These are phyloP conservation scores for Aspergillus tanneri DNA, from an alignment of 2,329 filamentous ascomycete species.

Conservation along the genomic window DNA sequence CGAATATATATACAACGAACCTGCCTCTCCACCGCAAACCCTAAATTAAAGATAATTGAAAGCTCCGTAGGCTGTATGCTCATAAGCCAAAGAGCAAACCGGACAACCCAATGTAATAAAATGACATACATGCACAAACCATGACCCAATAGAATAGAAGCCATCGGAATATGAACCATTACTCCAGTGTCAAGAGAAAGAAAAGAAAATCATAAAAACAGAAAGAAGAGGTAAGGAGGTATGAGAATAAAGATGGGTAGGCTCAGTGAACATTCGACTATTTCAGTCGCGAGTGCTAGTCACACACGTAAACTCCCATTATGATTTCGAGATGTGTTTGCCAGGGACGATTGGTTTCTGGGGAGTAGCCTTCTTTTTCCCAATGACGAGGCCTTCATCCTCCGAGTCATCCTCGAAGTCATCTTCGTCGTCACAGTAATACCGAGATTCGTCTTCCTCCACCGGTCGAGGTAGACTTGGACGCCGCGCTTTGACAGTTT, in stretches of 20 bases:
- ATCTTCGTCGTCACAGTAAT: slow-evolving; percentile 45
- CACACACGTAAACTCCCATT: slow-evolving; percentile 1
- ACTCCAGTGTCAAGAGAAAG: slow-evolving; percentile 2
- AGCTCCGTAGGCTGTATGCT: slow-evolving; percentile 21
- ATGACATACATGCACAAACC: slow-evolving; percentile 23
- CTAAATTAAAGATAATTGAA: slow-evolving; percentile 19
- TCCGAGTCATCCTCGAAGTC: slow-evolving; percentile 41
- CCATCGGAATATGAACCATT: slow-evolving; percentile 2
- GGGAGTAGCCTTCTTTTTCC: slow-evolving; percentile 32
- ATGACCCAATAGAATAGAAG: slow-evolving; percentile 5
- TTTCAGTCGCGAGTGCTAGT: background rate
- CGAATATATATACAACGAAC: slow-evolving; percentile 38
- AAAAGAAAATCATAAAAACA: background rate
- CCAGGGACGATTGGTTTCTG: slow-evolving; percentile 23
- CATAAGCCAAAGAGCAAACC: slow-evolving; percentile 12
- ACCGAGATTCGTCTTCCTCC: slow-evolving; percentile 40
- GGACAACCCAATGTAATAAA: slow-evolving; percentile 13
- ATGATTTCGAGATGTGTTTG: slow-evolving; percentile 13
- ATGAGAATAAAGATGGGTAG: background rate
- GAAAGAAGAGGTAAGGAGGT: background rate
- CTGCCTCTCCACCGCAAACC: slow-evolving; percentile 25
- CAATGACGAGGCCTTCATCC: slow-evolving; percentile 44
- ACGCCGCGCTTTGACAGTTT: slow-evolving; percentile 40
- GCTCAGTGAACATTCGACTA: background rate
- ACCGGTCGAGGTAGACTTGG: slow-evolving; percentile 21